phyloP scores from a whole-genome alignment of 2,329 filamentous ascomycete species.

The Colletotrichum lini region DNA sequence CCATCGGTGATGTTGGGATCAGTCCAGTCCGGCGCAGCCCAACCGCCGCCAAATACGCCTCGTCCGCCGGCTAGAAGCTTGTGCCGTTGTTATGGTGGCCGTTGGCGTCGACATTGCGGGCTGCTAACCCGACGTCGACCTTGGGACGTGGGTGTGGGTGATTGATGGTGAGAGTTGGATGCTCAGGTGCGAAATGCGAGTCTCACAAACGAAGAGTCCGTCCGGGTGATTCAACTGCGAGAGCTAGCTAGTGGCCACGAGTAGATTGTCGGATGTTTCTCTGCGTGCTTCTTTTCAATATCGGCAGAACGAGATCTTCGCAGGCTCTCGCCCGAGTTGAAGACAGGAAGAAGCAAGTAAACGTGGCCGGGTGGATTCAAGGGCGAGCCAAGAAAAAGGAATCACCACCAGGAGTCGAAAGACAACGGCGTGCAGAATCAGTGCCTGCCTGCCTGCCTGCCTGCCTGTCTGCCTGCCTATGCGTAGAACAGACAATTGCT shows the following conservation, averaged over 20 bases:
- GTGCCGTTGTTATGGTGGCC: neutral
- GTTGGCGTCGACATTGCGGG: neutral
- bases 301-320: conserved; percentile 29
- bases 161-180: neutral
- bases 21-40: neutral
- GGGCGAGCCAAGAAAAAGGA: conserved; percentile 18
- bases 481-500: neutral
- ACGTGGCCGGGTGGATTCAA: conserved; percentile 7
- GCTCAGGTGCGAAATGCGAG: neutral
- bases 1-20: neutral
- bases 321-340: conserved; percentile 3
- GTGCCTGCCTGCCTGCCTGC: too few relatives aligned
- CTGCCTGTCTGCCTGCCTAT: too few relatives aligned
- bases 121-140: neutral
- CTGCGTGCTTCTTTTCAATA: conserved; percentile 19
- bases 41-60: conserved; percentile 14
- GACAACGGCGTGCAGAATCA: neutral
- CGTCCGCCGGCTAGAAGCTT: conserved; percentile 7
- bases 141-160: neutral
- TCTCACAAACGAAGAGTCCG: neutral
- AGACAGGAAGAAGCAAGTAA: conserved; percentile 37
- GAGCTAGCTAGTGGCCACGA: conserved; percentile 15
- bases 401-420: conserved; percentile 8
- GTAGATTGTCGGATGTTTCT: conserved; percentile 22
- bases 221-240: neutral